Conservation (phyloP, 768 basidiomycete species). For the Suillus plorans region DNA sequence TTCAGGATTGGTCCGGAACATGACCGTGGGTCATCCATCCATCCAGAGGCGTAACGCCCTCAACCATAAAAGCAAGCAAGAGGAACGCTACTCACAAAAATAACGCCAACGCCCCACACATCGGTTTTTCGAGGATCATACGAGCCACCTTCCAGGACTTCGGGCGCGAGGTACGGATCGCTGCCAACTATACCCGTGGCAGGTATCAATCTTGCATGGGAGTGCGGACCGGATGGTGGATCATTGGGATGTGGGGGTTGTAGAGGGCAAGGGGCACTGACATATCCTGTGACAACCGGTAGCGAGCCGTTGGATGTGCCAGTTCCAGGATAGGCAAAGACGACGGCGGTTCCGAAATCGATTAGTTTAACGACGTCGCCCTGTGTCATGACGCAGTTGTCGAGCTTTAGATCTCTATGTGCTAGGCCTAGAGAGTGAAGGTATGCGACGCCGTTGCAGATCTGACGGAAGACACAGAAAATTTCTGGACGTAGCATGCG, state of each 20-base stretch:
- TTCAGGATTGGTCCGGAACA: neutral
- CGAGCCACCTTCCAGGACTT: slow-evolving; percentile 74
- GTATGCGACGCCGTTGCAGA: slow-evolving; percentile 97
- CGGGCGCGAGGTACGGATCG: slow-evolving; percentile 97
- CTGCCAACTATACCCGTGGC: slow-evolving; percentile 94
- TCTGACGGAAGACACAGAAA: slow-evolving; percentile 98
- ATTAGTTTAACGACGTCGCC: slow-evolving; percentile 97
- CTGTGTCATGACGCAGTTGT: slow-evolving; percentile 99
- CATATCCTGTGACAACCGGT: slow-evolving; percentile 18
- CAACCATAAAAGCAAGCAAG: neutral
- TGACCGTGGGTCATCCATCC: neutral
- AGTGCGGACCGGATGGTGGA: slow-evolving; percentile 37
- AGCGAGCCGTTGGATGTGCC: slow-evolving; percentile 25
- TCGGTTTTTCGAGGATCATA: slow-evolving; percentile 98
- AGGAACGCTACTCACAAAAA: slow-evolving; percentile 63
- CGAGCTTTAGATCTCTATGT: slow-evolving; percentile 97
- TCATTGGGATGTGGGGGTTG: slow-evolving; percentile 10
- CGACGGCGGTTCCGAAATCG: slow-evolving; percentile 99
- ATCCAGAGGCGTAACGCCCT: neutral
- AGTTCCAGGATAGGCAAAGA: slow-evolving; percentile 98
- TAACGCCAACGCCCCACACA: slow-evolving; percentile 98
- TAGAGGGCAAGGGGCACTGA: neutral
- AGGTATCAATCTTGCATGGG: slow-evolving; percentile 41
- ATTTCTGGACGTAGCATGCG: slow-evolving; percentile 99
- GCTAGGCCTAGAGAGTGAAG: slow-evolving; percentile 97